Evolutionary conservation across 2,329 filamentous ascomycete genomes (phyloP).

Genomic region (Colletotrichum higginsianum): DNA sequence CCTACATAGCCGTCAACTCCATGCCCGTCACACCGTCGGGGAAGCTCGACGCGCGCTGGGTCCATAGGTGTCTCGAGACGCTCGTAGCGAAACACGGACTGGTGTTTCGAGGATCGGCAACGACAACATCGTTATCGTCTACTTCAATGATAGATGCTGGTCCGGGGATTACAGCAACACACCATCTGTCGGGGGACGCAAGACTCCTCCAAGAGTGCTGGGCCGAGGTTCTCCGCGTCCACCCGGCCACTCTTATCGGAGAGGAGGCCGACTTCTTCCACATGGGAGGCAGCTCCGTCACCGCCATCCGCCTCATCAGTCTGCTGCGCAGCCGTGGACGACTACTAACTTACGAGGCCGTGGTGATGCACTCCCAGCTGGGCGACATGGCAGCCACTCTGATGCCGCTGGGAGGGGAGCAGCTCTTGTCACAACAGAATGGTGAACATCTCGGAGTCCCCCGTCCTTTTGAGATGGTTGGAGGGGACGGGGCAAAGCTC

Average conservation of each 20-base stretch:
- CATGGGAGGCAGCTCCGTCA: constrained; percentile 19
- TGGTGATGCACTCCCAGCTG: constrained; percentile 1
- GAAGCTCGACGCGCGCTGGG: constrained; percentile 2
- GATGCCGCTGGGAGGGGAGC: neutral
- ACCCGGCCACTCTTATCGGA: constrained; percentile 3
- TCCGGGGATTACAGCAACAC: no score
- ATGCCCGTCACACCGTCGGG: neutral
- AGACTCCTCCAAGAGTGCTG: neutral
- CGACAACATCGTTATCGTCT: no score
- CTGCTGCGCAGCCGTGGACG: constrained; percentile 2
- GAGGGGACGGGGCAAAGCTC: neutral
- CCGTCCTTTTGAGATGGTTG: neutral
- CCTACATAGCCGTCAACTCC: neutral
- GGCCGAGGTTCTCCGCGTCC: neutral
- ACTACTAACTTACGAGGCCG: neutral
- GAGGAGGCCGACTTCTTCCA: constrained; percentile 13
- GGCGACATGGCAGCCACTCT: neutral
- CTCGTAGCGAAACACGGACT: neutral
- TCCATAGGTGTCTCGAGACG: neutral
- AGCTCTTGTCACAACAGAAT: neutral
- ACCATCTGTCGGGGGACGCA: neutral
- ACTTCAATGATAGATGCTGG: no score
- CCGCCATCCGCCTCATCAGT: constrained; percentile 10
- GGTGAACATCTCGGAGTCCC: no score
- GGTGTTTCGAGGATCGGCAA: neutral